Evolutionary conservation across 257 asterid species (phyloP), one percentile per base, ranked within the genome.

Genomic region (Solanum pinnatisectum): DNA sequence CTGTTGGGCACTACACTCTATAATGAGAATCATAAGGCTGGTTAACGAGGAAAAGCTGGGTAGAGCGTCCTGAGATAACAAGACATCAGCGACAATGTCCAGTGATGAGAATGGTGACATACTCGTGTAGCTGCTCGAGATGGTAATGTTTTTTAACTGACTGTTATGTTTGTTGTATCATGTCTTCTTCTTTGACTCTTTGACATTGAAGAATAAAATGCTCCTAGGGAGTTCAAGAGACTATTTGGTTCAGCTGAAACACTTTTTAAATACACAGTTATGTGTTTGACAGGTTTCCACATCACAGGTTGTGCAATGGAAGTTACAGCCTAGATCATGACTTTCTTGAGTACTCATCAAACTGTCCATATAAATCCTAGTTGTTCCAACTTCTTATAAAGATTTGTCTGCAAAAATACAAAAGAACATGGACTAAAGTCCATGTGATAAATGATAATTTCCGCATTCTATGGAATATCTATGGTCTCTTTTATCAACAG

Each of bases 361-460:
- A 35, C 49, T 72, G 79, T 72, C 2, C 79, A 16, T 33, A 33
- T 72, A 73, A 73, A 36, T 73, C 49, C 16, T 36, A 20, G 82
- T 0, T 20, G 46, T 73, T 73, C 10, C 83, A 74, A 5, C 52
- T 18, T 36, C 0, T n/a, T 74, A 36, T 25, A 36, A 37, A 74
- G 52, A 74, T 74, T 40, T 27, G 25, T 79, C 84, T 79, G 25
- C 25, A 25, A 44, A 84, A 63, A 10, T 56, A 36, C 33, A n/a
- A 60, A 60, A 63, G 79, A 84, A 65, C 9, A 42, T 78, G 36
- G 23, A 40, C n/a, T 78, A 60, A 36, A 42, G 76, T 32, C 88
- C 91, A 90, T 79, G 91, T 87, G 88, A 52, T 84, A 52, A 71
- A 90, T 87, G 88, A 40, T 84, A 70, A 71, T 68, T 85, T 87